Evolutionary conservation across 2,329 filamentous ascomycete genomes (phyloP).

Genomic region (Botrytis porri): DNA sequence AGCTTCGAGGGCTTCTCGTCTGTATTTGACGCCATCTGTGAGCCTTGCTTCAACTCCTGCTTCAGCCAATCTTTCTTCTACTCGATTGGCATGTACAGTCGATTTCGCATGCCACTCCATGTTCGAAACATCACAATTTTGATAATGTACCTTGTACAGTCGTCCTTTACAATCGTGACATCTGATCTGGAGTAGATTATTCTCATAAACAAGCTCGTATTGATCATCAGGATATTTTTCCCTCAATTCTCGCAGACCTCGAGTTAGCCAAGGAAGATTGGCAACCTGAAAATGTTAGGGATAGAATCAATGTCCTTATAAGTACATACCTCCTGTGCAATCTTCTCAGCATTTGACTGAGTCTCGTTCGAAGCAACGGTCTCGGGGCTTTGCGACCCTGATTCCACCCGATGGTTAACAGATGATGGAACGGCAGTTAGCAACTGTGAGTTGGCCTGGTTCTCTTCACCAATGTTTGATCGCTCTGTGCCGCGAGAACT

Average conservation of each 20-base stretch:
- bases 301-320: background rate
- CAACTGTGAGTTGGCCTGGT: background rate
- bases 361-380: background rate
- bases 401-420: background rate
- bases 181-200: conserved; percentile 4
- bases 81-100: conserved; percentile 1
- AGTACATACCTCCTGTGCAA: conserved; percentile 7
- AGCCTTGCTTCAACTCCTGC: background rate
- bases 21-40: conserved; percentile 2
- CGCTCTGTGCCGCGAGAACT: background rate
- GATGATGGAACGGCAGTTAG: background rate
- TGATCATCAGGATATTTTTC: conserved; percentile 16
- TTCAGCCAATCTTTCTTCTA: conserved; percentile 9
- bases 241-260: conserved; percentile 12
- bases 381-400: background rate
- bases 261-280: conserved; percentile 16
- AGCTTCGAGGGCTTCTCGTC: conserved; percentile 5
- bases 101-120: conserved; percentile 18
- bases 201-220: conserved; percentile 9
- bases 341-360: background rate
- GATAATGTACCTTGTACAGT: conserved; percentile 17
- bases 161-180: conserved; percentile 15
- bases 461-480: background rate
- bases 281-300: conserved; percentile 10
- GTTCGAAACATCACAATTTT: conserved; percentile 19